These are phyloP conservation scores for Suillus discolor DNA, from an alignment of 768 basidiomycete genomes.

Conservation along the genomic window DNA sequence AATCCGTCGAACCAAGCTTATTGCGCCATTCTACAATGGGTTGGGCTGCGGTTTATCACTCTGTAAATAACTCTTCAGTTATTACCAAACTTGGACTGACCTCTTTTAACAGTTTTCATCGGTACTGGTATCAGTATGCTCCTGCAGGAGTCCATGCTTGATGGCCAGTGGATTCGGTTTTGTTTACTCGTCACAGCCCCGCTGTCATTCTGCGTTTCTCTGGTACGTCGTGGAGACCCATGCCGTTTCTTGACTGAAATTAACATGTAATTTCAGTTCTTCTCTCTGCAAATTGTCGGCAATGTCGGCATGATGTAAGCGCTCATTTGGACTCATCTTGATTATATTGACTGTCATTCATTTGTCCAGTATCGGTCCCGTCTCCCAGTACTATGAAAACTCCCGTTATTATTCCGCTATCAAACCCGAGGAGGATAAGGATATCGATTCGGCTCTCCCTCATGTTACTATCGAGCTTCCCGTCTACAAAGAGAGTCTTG, in stretches of 20 bases:
- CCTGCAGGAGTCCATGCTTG: constrained; percentile 68
- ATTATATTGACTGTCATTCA: constrained; percentile 10
- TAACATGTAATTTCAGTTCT: constrained; percentile 52
- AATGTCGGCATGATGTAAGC: constrained; percentile 67
- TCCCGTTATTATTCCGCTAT: constrained; percentile 81
- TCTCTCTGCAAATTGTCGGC: constrained; percentile 67
- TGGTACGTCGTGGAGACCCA: constrained; percentile 47
- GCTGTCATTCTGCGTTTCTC: constrained; percentile 72
- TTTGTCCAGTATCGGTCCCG: constrained; percentile 66
- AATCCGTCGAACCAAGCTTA: constrained; percentile 55
- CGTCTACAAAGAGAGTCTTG: constrained; percentile 85
- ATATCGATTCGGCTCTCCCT: constrained; percentile 64
- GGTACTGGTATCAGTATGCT: constrained; percentile 59
- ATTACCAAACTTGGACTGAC: constrained; percentile 13
- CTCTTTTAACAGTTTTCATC: constrained; percentile 57
- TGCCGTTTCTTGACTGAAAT: constrained; percentile 7
- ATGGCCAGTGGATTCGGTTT: constrained; percentile 64
- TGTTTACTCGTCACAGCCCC: constrained; percentile 66
- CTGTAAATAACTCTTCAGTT: constrained; percentile 46
- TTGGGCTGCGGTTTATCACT: constrained; percentile 63
- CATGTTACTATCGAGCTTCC: constrained; percentile 84
- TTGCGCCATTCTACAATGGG: constrained; percentile 77
- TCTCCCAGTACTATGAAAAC: constrained; percentile 85
- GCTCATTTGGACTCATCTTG: constrained; percentile 9
- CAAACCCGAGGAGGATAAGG: constrained; percentile 60